Percentiles rank a stretch among this genome's conserved stretches.
Conservation (phyloP, 495 filamentous ascomycete genomes). For the Chaetomium tenue region DNA sequence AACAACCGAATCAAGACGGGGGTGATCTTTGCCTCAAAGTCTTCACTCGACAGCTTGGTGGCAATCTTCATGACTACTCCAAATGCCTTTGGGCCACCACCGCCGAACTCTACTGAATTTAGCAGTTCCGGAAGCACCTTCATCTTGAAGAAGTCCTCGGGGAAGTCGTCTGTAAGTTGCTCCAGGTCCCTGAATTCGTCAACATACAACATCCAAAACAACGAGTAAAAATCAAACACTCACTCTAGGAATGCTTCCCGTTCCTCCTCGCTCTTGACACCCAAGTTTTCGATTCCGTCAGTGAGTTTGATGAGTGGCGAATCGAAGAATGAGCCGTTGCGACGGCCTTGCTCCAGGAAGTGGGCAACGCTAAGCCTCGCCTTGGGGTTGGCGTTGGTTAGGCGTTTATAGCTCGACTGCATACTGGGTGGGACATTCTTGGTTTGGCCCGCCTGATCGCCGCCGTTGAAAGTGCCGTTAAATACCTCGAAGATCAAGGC, state of each 20-base stretch:
- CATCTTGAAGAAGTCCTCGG: constrained; percentile 96
- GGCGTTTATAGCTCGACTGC: constrained; percentile 83
- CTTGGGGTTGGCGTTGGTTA: constrained; percentile 86
- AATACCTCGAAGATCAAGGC: constrained; percentile 86
- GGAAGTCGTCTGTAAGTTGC: constrained; percentile 84
- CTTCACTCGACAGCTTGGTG: constrained; percentile 78
- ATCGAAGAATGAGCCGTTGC: constrained; percentile 83
- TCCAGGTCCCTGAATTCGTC: constrained; percentile 68
- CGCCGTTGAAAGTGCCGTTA: constrained; percentile 71
- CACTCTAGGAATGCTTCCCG: constrained; percentile 82
- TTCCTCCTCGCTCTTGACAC: constrained; percentile 80
- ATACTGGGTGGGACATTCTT: constrained; percentile 85
- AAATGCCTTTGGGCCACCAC: constrained; percentile 91
- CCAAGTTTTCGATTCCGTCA: constrained; percentile 87
- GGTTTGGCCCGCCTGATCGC: constrained; percentile 76
- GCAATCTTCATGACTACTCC: constrained; percentile 84
- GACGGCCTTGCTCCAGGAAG: constrained; percentile 85
- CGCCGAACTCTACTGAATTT: constrained; percentile 95
- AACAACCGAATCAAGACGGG: constrained; percentile 88
- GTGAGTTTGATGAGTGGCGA: constrained; percentile 86
- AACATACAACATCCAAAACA: constrained; percentile 16
- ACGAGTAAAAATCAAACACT: constrained; percentile 34
- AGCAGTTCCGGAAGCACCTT: constrained; percentile 94
- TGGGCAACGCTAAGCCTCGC: constrained; percentile 75
- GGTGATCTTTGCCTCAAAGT: constrained; percentile 80